These are phyloP conservation scores for Jamesozyma rosinii DNA, from an alignment of 805 yeast genomes.

Conservation along the genomic window DNA sequence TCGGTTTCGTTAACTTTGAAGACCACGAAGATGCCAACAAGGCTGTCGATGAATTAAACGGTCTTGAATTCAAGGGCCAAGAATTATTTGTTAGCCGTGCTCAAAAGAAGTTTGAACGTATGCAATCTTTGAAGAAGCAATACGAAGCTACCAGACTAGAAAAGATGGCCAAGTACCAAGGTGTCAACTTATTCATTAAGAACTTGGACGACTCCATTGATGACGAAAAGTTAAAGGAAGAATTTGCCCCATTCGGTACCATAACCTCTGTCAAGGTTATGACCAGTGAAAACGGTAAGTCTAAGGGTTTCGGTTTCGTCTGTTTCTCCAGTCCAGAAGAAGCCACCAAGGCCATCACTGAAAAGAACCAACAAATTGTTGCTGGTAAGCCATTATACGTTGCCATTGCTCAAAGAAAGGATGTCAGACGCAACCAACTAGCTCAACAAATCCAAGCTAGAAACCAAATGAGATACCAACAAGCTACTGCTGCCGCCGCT, in stretches of 20 bases:
- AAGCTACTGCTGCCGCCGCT: slow-evolving; percentile 60
- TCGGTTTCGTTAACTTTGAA: slow-evolving; percentile 90
- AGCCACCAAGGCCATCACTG: slow-evolving; percentile 96
- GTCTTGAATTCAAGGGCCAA: slow-evolving; percentile 75
- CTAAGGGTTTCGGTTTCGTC: slow-evolving; percentile 97
- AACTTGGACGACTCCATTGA: slow-evolving; percentile 90
- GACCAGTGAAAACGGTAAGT: slow-evolving; percentile 89
- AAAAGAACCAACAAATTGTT: slow-evolving; percentile 95
- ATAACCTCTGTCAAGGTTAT: slow-evolving; percentile 94
- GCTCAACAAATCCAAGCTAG: slow-evolving; percentile 97
- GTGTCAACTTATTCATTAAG: slow-evolving; percentile 93
- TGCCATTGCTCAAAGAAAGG: slow-evolving; percentile 98
- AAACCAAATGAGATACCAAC: slow-evolving; percentile 97
- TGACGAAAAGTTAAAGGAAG: slow-evolving; percentile 85
- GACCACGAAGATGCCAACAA: slow-evolving; percentile 77
- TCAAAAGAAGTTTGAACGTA: slow-evolving; percentile 96
- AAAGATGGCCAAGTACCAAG: slow-evolving; percentile 89
- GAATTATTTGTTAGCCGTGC: slow-evolving; percentile 94
- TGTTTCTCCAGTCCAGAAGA: slow-evolving; percentile 97
- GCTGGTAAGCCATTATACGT: slow-evolving; percentile 94
- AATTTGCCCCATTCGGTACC: slow-evolving; percentile 85
- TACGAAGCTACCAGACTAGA: slow-evolving; percentile 88
- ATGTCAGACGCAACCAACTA: slow-evolving; percentile 91
- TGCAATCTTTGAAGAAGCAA: slow-evolving; percentile 89
- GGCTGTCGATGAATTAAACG: slow-evolving; percentile 90